Evolutionary conservation across 768 basidiomycete species (phyloP).

Genomic region (Epithele typhae): DNA sequence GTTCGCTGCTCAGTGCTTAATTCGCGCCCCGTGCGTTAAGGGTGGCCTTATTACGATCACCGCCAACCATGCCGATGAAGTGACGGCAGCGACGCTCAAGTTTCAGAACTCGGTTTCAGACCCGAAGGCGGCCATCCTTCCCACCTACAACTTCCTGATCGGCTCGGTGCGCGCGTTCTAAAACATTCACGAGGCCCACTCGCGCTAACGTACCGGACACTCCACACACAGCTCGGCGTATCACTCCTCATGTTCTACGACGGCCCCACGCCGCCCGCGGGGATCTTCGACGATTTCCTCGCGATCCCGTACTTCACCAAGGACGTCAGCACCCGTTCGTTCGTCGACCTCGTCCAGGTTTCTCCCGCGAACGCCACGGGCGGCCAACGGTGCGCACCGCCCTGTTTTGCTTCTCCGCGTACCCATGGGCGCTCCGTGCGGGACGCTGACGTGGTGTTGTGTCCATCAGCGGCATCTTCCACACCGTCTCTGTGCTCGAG

Average conservation of each 20-base stretch:
- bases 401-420: no score
- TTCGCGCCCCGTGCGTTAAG: conserved; percentile 23
- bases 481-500: conserved; percentile 38
- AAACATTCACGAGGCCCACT: not conserved
- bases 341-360: conserved; percentile 36
- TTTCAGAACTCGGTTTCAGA: conserved; percentile 41
- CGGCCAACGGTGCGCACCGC: conserved; percentile 20
- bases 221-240: conserved; percentile 7
- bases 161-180: conserved; percentile 28
- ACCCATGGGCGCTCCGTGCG: conserved; percentile 5
- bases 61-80: conserved; percentile 13
- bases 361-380: conserved; percentile 33
- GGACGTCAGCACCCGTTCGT: conserved; percentile 38
- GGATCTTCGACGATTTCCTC: conserved; percentile 50
- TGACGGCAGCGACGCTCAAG: conserved; percentile 34
- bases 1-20: not conserved
- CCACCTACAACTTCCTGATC: conserved; percentile 36
- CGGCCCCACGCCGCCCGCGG: conserved; percentile 42
- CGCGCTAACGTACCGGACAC: not conserved
- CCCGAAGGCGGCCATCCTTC: conserved; percentile 47
- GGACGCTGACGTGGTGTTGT: conserved; percentile 7
- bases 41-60: conserved; percentile 43
- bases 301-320: conserved; percentile 35
- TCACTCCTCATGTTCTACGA: conserved; percentile 53
- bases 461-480: conserved; percentile 22